phyloP scores from a whole-genome alignment of 192 early-diverging fungal genomes.

The Physocladia obscura region DNA sequence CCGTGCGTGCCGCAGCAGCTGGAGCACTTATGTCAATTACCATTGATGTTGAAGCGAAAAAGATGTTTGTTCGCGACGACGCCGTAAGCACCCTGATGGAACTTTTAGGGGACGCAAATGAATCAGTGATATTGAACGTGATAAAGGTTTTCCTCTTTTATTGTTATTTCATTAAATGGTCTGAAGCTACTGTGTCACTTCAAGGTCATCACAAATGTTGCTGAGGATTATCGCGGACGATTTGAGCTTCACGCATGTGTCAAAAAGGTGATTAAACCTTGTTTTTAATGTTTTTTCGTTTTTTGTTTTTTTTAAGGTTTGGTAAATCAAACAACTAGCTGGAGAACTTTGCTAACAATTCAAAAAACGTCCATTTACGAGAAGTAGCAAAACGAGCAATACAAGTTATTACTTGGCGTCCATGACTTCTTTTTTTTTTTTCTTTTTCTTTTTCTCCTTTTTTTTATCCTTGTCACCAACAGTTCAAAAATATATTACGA shows the following conservation, averaged over 20 bases:
- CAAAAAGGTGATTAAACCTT: conserved; percentile 44
- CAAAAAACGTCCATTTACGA: conserved; percentile 40
- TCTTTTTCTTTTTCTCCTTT: neutral
- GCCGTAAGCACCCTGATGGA: conserved; percentile 34
- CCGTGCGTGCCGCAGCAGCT: conserved; percentile 51
- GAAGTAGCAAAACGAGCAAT: conserved; percentile 49
- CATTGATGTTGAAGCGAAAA: conserved; percentile 56
- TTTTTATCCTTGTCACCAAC: neutral
- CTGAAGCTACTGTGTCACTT: neutral
- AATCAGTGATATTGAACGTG: conserved; percentile 48
- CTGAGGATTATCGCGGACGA: conserved; percentile 61
- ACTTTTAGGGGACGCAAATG: conserved; percentile 49
- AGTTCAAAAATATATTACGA: no score
- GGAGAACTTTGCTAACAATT: conserved; percentile 29
- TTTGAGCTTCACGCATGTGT: conserved; percentile 52
- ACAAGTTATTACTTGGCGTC: conserved; percentile 57
- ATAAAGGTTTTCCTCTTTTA: conserved; percentile 38
- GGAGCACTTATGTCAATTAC: conserved; percentile 59
- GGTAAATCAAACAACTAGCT: conserved; percentile 22
- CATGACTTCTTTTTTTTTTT: conserved; percentile 26
- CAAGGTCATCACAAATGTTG: conserved; percentile 51
- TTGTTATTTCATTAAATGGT: neutral
- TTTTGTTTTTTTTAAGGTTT: neutral
- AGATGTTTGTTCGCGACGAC: conserved; percentile 46
- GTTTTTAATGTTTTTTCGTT: no score